Percentiles rank a stretch among this genome's conserved stretches.
Conservation (phyloP, 2,329 filamentous ascomycete species). For the Escovopsis sp. region DNA sequence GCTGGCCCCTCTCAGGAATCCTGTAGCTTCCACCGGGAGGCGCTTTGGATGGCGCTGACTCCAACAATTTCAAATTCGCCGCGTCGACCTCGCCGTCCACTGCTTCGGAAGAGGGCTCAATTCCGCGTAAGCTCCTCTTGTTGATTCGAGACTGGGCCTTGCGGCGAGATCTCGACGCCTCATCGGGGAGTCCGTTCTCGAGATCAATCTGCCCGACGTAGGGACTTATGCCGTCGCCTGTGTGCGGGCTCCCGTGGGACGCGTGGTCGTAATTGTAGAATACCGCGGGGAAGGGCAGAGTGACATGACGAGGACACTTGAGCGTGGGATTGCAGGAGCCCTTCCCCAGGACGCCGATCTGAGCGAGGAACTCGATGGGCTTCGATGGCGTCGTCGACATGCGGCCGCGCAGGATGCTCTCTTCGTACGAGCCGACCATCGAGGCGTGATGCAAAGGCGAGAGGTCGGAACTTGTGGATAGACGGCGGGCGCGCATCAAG, state of each 20-base stretch:
- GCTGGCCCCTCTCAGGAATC: constrained; percentile 82
- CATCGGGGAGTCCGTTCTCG: constrained; percentile 56
- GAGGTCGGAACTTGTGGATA: constrained; percentile 57
- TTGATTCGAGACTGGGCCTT: too few relatives aligned
- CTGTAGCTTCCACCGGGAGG: constrained; percentile 83
- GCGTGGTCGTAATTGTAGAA: constrained; percentile 84
- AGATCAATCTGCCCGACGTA: constrained; percentile 91
- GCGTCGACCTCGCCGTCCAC: too few relatives aligned
- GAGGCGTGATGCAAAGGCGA: constrained; percentile 77
- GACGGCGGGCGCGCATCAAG: constrained; percentile 40
- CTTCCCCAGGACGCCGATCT: constrained; percentile 83
- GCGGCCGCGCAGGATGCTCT: constrained; percentile 82
- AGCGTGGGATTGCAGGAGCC: constrained; percentile 78
- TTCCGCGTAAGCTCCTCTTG: too few relatives aligned
- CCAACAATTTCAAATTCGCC: too few relatives aligned
- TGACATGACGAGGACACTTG: constrained; percentile 78
- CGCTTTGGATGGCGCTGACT: constrained; percentile 34
- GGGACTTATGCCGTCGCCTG: constrained; percentile 79
- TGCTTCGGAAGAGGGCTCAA: too few relatives aligned
- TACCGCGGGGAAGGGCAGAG: constrained; percentile 79
- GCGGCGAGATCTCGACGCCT: constrained; percentile 26
- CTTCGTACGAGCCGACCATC: constrained; percentile 96
- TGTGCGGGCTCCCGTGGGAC: constrained; percentile 43
- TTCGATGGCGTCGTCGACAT: constrained; percentile 96
- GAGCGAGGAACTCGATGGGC: constrained; percentile 81